Conservation (phyloP, 352 stramenopile genomes). For the Phytophthora multivora region DNA sequence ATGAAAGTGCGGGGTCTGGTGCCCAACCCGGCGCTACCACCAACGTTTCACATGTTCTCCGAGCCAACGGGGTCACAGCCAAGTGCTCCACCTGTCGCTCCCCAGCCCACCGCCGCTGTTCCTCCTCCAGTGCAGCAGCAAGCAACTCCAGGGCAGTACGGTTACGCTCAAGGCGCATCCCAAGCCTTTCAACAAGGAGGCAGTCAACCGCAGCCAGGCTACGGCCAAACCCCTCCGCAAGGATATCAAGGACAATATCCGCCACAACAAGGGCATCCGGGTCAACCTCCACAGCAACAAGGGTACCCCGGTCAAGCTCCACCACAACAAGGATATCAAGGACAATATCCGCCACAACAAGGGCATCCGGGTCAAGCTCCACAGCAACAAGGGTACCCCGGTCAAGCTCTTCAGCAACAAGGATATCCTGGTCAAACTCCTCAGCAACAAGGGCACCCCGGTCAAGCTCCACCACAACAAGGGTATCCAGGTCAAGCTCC, state of each 20-base stretch:
- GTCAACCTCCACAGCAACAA: slow-evolving; percentile 22
- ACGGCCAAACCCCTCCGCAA: slow-evolving; percentile 13
- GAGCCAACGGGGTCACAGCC: slow-evolving; percentile 32
- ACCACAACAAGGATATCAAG: slow-evolving; percentile 17
- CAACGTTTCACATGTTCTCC: slow-evolving; percentile 52
- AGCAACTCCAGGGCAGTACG: slow-evolving; percentile 28
- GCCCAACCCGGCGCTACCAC: slow-evolving; percentile 51
- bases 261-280: slow-evolving; percentile 27
- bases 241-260: slow-evolving; percentile 8
- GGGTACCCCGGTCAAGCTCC: slow-evolving; percentile 1
- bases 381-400: not conserved
- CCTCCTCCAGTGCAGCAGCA: slow-evolving; percentile 14
- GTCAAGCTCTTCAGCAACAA: slow-evolving; percentile 15
- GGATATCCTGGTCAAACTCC: too few species aligned
- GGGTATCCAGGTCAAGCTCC: too few species aligned
- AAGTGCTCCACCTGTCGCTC: slow-evolving; percentile 9
- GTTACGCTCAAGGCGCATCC: slow-evolving; percentile 28
- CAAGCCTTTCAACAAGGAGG: slow-evolving; percentile 25
- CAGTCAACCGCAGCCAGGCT: slow-evolving; percentile 24
- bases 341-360: slow-evolving; percentile 22
- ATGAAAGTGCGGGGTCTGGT: slow-evolving; percentile 69
- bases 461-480: too few species aligned
- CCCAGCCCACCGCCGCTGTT: slow-evolving; percentile 25
- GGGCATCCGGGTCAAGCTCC: not conserved
- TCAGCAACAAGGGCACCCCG: too few species aligned